phyloP scores from a whole-genome alignment of 129 eudicot species.

The Tagetes erecta region DNA sequence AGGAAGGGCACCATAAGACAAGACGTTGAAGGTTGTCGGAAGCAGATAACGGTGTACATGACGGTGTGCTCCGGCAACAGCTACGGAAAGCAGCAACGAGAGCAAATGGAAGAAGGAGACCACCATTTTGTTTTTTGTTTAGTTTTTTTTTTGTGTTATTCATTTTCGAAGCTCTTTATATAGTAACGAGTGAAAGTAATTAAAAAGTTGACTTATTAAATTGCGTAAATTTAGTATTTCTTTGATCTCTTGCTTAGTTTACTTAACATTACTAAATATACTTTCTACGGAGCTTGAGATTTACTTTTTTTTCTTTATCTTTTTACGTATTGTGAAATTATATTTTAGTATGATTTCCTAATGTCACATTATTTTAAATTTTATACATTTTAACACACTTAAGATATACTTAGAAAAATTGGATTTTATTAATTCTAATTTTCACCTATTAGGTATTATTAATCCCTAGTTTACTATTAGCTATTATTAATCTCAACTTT shows the following conservation, averaged over 20 bases:
- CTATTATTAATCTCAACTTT: too few species aligned
- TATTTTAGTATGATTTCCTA: neutral
- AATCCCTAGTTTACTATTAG: too few species aligned
- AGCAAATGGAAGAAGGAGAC: slow-evolving; percentile 32
- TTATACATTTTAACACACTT: too few species aligned
- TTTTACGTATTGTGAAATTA: neutral
- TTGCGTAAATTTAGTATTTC: slow-evolving; percentile 23
- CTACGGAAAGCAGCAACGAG: slow-evolving; percentile 27
- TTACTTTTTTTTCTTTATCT: neutral
- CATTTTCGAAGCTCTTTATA: slow-evolving; percentile 4
- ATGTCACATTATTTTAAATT: too few species aligned
- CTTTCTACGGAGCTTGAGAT: neutral
- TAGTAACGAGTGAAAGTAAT: slow-evolving; percentile 12
- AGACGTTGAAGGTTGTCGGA: slow-evolving; percentile 43
- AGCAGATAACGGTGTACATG: neutral
- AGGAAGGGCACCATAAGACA: slow-evolving; percentile 53
- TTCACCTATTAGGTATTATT: too few species aligned
- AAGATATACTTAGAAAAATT: too few species aligned
- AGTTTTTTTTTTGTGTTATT: slow-evolving; percentile 8
- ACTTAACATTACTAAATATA: neutral
- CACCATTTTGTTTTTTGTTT: slow-evolving; percentile 2
- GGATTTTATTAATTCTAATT: too few species aligned
- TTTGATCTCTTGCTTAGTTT: slow-evolving; percentile 24
- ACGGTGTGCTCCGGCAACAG: neutral
- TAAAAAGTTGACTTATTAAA: slow-evolving; percentile 14